Evolutionary conservation across 2,329 filamentous ascomycete genomes (phyloP), one percentile per base, ranked within the genome.

Genomic region (Fusarium newnesense): DNA sequence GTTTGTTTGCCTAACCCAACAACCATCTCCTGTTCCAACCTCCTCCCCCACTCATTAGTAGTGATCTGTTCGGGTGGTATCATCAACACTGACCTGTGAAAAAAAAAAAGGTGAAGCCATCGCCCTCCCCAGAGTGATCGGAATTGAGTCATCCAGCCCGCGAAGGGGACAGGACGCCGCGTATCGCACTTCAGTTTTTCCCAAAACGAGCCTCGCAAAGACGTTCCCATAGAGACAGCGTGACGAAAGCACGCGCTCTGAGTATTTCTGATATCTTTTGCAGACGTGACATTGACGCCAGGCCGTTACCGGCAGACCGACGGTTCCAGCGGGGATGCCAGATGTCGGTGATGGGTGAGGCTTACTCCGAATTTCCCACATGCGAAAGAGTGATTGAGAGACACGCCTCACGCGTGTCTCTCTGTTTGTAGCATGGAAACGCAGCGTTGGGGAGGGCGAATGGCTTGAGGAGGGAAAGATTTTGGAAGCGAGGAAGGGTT

Each of bases 361-460:
- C 95, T 91, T 96, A 93, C 94, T 96, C 94, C 94, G 94, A 96
- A 96, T 96, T 96, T 96, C 94, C 94, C 94, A 95, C 94, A 94
- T 95, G 94, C 94, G 26, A 73, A 73, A 57, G 11, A 46, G 4
- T 49, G 12, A 28, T 58, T 37, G 72, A 78, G 73, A 79, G 60
- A 64, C 65, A 58, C 24, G 57, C 36, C 62, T 50, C 34, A 52
- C 10, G 46, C 49, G 50, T 39, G 63, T 73, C 77, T 87, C 86
- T 94, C 88, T 86, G 89, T 90, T 89, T 93, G 92, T 92, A 92
- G 93, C 93, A 95, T 95, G 94, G 93, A 95, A 95, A 95, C 93
- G 93, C 93, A 93, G 93, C 94, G 89, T 94, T 95, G 92, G 90
- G 88, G 89, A 92, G 93, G 93, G 91, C 91, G 92, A 90, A 91